Conservation (phyloP, 345 rosid species). For the Raphanus raphanistrum region DNA sequence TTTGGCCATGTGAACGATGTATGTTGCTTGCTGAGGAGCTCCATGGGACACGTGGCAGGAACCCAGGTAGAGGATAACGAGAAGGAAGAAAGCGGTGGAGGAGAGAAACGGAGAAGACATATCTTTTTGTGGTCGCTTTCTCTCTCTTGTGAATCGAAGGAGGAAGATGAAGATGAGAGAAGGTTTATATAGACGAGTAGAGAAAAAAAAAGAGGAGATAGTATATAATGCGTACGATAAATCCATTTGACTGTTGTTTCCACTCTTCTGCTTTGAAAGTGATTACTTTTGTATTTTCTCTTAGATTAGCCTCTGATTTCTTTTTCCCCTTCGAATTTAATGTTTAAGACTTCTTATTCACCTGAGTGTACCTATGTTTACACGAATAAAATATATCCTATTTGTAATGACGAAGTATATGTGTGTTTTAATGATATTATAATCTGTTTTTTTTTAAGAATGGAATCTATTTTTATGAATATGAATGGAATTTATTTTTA, state of each 20-base stretch:
- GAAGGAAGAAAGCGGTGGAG: constrained; percentile 10
- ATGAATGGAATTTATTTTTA: too few species aligned
- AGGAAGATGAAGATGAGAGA: background rate
- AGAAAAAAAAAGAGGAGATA: background rate
- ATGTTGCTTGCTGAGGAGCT: constrained; percentile 45
- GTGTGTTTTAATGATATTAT: too few species aligned
- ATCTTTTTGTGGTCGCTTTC: background rate
- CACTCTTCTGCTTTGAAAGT: constrained; percentile 25
- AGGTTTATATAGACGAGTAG: constrained; percentile 7
- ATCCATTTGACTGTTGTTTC: constrained; percentile 21
- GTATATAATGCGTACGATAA: background rate
- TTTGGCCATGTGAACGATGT: constrained; percentile 84
- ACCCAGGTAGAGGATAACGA: constrained; percentile 41
- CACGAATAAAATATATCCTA: background rate
- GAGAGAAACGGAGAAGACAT: constrained; percentile 22
- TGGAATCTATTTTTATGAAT: too few species aligned
- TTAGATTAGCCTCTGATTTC: background rate
- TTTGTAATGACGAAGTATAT: background rate
- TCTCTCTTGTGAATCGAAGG: background rate
- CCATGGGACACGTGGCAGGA: constrained; percentile 38
- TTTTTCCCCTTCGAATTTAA: background rate
- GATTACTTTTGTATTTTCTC: background rate
- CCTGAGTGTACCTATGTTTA: background rate
- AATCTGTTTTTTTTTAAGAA: too few species aligned
- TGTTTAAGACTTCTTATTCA: background rate